These are phyloP conservation scores for Aspergillus panamensis DNA, from an alignment of 495 filamentous ascomycete genomes.

Conservation along the genomic window DNA sequence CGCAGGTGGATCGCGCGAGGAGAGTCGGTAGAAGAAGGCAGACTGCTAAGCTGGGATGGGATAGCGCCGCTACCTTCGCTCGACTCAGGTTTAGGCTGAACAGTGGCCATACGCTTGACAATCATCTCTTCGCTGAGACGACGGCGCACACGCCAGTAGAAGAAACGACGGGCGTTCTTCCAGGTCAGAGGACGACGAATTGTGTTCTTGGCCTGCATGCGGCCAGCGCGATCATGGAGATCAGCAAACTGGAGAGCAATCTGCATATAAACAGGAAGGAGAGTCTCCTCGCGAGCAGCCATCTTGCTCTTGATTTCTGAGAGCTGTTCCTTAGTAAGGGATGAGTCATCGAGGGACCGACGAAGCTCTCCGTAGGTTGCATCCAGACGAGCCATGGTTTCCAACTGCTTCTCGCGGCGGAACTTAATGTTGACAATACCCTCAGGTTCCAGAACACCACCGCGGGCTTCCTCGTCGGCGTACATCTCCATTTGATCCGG, in stretches of 20 bases:
- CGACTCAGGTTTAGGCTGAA: conserved; percentile 37
- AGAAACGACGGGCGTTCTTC: conserved; percentile 92
- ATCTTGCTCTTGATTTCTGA: conserved; percentile 80
- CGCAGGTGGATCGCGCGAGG: conserved; percentile 60
- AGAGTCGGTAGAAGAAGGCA: conserved; percentile 33
- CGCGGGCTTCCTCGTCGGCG: conserved; percentile 90
- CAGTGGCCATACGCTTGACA: conserved; percentile 75
- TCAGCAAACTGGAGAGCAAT: conserved; percentile 94
- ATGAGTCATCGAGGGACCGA: conserved; percentile 65
- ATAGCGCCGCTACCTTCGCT: conserved; percentile 33
- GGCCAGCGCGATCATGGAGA: conserved; percentile 92
- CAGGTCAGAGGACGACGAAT: conserved; percentile 82
- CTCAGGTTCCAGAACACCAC: conserved; percentile 96
- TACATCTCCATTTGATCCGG: conserved; percentile 98
- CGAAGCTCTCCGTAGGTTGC: conserved; percentile 76
- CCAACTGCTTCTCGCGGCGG: conserved; percentile 93
- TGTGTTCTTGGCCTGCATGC: conserved; percentile 95
- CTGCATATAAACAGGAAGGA: conserved; percentile 89
- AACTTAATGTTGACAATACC: conserved; percentile 99
- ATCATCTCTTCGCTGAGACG: conserved; percentile 95
- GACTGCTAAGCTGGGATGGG: conserved; percentile 26
- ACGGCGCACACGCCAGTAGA: conserved; percentile 99
- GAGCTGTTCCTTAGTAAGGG: conserved; percentile 67
- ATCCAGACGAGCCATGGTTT: conserved; percentile 96
- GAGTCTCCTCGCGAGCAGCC: conserved; percentile 78